A percentile compares a stretch with the other conserved stretches of the same genome.
These are phyloP conservation scores for Gyrodon lividus DNA, from an alignment of 768 basidiomycete genomes.

Conservation along the genomic window DNA sequence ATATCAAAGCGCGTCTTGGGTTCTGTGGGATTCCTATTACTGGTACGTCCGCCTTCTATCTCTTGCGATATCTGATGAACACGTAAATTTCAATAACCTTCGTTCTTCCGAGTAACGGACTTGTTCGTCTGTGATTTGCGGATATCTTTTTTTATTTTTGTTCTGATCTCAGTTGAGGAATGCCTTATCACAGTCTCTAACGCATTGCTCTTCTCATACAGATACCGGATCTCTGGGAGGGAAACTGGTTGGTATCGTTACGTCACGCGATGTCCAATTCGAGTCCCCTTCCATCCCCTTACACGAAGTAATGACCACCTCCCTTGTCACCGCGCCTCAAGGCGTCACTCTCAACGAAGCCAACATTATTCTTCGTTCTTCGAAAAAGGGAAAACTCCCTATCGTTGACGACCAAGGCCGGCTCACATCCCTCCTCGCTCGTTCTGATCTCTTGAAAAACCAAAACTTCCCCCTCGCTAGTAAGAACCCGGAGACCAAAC, in stretches of 20 bases:
- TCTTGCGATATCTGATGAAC: conserved; percentile 43
- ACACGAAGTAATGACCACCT: conserved; percentile 84
- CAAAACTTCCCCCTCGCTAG: conserved; percentile 94
- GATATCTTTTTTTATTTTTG: conserved; percentile 38
- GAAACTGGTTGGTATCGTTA: conserved; percentile 95
- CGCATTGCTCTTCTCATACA: conserved; percentile 33
- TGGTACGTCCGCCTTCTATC: conserved; percentile 53
- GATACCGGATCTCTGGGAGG: conserved; percentile 86
- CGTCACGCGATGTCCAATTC: conserved; percentile 95
- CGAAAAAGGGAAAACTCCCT: conserved; percentile 97
- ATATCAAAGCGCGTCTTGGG: conserved; percentile 87
- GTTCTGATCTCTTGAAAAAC: conserved; percentile 96
- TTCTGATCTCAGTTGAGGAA: conserved; percentile 15
- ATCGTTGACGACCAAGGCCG: conserved; percentile 66
- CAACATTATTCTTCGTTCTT: conserved; percentile 91
- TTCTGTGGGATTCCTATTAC: conserved; percentile 99
- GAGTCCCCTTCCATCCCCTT: conserved; percentile 64
- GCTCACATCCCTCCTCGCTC: conserved; percentile 84
- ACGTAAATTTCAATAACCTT: conserved; percentile 60
- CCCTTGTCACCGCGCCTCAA: conserved; percentile 80
- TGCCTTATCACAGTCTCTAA: conserved; percentile 19
- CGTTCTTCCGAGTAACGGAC: conserved; percentile 86
- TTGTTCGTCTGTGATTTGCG: conserved; percentile 66
- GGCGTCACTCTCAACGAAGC: conserved; percentile 92
- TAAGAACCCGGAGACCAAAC: conserved; percentile 88